Percentiles rank a stretch among this genome's conserved stretches.
Evolutionary conservation across 1,139 yeast species (phyloP).

Genomic region (Pichia sp.): DNA sequence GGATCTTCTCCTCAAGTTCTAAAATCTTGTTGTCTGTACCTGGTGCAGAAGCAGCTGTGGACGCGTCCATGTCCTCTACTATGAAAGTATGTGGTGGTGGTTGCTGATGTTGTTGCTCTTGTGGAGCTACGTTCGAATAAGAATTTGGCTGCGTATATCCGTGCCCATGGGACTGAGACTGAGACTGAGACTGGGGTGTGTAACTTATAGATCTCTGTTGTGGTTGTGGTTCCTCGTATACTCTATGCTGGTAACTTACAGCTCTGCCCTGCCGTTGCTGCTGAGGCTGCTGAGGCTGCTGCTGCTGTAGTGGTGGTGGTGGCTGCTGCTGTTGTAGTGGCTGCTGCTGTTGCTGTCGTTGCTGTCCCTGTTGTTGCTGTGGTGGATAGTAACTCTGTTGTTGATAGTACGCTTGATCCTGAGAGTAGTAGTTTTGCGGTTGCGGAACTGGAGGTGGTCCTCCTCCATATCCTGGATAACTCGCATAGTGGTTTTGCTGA

Average conservation of each 20-base stretch:
- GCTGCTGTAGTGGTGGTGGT: background rate
- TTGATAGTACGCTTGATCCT: background rate
- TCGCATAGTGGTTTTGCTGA: slow-evolving; percentile 3
- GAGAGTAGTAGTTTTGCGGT: slow-evolving; percentile 1
- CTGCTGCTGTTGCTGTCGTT: background rate
- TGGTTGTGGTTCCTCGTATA: background rate
- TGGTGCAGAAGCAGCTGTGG: background rate
- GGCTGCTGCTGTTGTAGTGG: background rate
- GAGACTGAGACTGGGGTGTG: too few species aligned
- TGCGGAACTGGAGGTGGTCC: background rate
- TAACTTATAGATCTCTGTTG: too few species aligned
- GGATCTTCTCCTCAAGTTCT: slow-evolving; percentile 26
- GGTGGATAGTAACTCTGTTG: background rate
- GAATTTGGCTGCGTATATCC: too few species aligned
- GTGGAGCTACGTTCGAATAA: too few species aligned
- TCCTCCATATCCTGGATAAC: background rate
- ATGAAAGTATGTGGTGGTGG: background rate
- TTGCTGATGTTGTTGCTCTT: background rate
- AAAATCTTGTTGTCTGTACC: slow-evolving; percentile 13
- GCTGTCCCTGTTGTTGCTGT: background rate
- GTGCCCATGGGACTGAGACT: too few species aligned
- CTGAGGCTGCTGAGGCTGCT: slow-evolving; percentile 3
- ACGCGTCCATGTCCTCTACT: background rate
- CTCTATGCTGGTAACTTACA: slow-evolving; percentile 1
- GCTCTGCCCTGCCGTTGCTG: slow-evolving; percentile 4